Evolutionary conservation across 2,329 filamentous ascomycete species (phyloP).

Genomic region (Aspergillus udagawae): DNA sequence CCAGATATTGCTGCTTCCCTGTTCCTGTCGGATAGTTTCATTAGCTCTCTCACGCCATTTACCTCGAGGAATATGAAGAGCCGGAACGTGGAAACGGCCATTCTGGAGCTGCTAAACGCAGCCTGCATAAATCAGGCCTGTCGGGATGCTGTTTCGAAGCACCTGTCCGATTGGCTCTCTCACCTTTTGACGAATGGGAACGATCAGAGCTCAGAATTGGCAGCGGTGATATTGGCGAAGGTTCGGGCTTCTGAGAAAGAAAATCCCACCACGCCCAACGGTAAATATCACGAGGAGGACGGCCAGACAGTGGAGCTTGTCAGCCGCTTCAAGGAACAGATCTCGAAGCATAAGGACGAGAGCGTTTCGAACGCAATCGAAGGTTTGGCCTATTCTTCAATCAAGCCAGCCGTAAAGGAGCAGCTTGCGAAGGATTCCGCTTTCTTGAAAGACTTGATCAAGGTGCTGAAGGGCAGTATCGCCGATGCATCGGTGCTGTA

Average conservation of each 20-base stretch:
- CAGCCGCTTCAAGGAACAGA: conserved; percentile 49
- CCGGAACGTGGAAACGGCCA: conserved; percentile 77
- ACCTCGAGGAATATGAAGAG: conserved; percentile 80
- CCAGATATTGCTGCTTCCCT: conserved; percentile 70
- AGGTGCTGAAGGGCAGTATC: conserved; percentile 43
- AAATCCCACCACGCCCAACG: conserved; percentile 26
- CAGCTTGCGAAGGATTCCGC: conserved; percentile 63
- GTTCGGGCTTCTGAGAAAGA: conserved; percentile 35
- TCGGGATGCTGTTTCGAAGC: conserved; percentile 76
- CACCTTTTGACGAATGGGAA: conserved; percentile 73
- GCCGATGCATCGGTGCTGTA: conserved; percentile 72
- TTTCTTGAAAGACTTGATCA: conserved; percentile 67
- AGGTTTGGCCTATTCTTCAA: conserved; percentile 84
- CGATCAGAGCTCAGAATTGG: conserved; percentile 49
- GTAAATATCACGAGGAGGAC: conserved; percentile 35
- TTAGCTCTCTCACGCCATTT: conserved; percentile 69
- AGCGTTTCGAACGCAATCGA: conserved; percentile 77
- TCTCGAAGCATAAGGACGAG: conserved; percentile 37
- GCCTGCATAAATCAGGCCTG: conserved; percentile 83
- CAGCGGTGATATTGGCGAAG: conserved; percentile 74
- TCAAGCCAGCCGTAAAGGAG: conserved; percentile 82
- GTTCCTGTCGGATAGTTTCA: conserved; percentile 85
- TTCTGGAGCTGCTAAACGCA: conserved; percentile 84
- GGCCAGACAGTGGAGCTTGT: conserved; percentile 51
- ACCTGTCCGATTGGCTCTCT: conserved; percentile 83